Conservation (phyloP, 2,329 filamentous ascomycete species). For the Penicillium thymicola region DNA sequence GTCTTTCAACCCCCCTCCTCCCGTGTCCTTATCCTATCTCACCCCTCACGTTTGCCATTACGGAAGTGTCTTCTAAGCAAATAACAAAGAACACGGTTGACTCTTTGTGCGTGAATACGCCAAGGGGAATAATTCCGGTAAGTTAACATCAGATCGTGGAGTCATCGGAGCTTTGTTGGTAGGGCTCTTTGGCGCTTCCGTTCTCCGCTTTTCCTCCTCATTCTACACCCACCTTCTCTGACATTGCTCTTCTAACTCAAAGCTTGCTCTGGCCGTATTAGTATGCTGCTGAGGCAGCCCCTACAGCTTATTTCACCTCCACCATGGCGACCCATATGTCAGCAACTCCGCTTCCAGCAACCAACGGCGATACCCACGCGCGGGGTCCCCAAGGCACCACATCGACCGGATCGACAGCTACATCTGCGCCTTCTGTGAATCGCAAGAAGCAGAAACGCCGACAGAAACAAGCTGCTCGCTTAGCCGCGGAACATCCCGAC, state of each 20-base stretch:
- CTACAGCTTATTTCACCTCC: constrained; percentile 22
- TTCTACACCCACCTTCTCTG: constrained; percentile 7
- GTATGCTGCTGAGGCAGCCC: constrained; percentile 21
- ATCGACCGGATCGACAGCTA: constrained; percentile 10
- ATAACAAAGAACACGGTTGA: constrained; percentile 14
- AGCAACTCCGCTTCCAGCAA: constrained; percentile 25
- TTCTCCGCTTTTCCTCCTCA: constrained; percentile 20
- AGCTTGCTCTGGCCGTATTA: constrained; percentile 4
- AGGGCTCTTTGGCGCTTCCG: constrained; percentile 24
- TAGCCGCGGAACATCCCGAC: constrained; percentile 54
- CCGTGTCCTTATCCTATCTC: constrained; percentile 16
- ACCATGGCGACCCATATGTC: constrained; percentile 31
- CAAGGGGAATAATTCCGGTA: constrained; percentile 17
- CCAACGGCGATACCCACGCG: constrained; percentile 29
- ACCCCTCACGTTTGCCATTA: constrained; percentile 15
- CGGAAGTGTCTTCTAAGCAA: constrained; percentile 1
- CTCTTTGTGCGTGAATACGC: constrained; percentile 9
- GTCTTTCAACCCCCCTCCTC: constrained; percentile 24
- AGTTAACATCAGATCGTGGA: constrained; percentile 17
- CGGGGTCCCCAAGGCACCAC: constrained; percentile 21
- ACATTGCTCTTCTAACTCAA: constrained; percentile 5
- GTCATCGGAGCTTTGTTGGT: constrained; percentile 28
- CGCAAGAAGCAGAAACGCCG: constrained; percentile 94
- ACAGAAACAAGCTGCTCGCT: constrained; percentile 74
- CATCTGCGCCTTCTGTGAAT: constrained; percentile 55